Evolutionary conservation across 495 filamentous ascomycete species (phyloP).

Genomic region (Filosporella fistucella): DNA sequence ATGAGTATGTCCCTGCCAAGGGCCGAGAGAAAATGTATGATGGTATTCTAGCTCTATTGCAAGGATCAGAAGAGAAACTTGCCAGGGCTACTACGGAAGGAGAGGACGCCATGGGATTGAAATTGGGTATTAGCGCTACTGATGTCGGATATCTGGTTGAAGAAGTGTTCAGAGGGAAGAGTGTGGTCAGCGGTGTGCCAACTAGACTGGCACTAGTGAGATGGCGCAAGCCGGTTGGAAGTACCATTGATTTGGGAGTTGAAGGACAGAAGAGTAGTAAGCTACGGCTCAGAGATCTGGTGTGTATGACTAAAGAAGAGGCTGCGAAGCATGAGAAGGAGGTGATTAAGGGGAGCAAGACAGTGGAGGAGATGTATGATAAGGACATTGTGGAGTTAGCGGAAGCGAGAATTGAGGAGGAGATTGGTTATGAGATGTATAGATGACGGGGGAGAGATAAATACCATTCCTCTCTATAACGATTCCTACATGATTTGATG

Average conservation of each 20-base stretch:
- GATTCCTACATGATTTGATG: too few relatives aligned
- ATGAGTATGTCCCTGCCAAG: slow-evolving; percentile 79
- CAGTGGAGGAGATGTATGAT: slow-evolving; percentile 68
- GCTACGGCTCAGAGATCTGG: slow-evolving; percentile 65
- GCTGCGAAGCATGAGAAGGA: slow-evolving; percentile 74
- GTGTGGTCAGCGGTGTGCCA: slow-evolving; percentile 72
- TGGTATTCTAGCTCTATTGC: slow-evolving; percentile 63
- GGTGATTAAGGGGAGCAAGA: slow-evolving; percentile 66
- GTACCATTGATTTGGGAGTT: slow-evolving; percentile 48
- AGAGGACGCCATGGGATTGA: slow-evolving; percentile 63
- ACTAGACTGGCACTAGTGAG: slow-evolving; percentile 72
- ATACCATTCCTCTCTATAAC: background rate
- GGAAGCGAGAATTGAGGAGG: slow-evolving; percentile 56
- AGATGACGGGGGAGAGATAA: slow-evolving; percentile 18
- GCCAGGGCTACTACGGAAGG: slow-evolving; percentile 47
- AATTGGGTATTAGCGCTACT: slow-evolving; percentile 67
- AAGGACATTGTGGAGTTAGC: slow-evolving; percentile 57
- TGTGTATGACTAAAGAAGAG: slow-evolving; percentile 97
- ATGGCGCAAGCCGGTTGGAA: slow-evolving; percentile 59
- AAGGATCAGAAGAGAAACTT: slow-evolving; percentile 71
- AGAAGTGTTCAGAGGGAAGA: slow-evolving; percentile 82
- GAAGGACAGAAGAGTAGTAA: slow-evolving; percentile 68
- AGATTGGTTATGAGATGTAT: slow-evolving; percentile 50
- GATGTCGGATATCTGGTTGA: slow-evolving; percentile 87
- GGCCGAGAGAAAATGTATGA: slow-evolving; percentile 88